Base-by-base conservation (phyloP, 345 rosid species). In the Aegle marmelos region DNA sequence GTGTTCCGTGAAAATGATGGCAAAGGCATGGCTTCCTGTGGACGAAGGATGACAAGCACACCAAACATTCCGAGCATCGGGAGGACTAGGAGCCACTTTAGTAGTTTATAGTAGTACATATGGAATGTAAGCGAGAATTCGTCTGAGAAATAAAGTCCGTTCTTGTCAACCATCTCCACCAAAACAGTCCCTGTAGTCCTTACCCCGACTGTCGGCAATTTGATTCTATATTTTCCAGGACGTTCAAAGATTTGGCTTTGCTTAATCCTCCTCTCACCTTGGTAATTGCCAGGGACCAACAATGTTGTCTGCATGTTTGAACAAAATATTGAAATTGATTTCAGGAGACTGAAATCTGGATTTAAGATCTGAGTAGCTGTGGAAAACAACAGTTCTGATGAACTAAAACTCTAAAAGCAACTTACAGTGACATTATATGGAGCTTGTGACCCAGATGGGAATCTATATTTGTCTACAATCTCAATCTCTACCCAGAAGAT, bases 11-110 rank as follows among this genome's bases (percentile, higher is more conserved):
- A 92, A 83, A 94, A 97, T 1, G 98, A 97, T 0, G 99, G 99
- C 80, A 94, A 86, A 17, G 99, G 99, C 86, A 84, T 66, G 30
- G 93, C 93, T 76, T 94, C 99, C 81, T 92, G 98, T 1, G 99
- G 98, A 28, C 94, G 91, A 73, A 97, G 90, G 84, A 97, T 88
- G 82, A 90, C 95, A 16, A 97, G 94, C 61, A 97, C 86, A 70
- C 88, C 90, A 60, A 97, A 92, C 99, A 97, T 93, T 24, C 96
- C 98, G 11, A 97, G 93, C 98, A 94, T 97, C 13, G 99, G 99
- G 66, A 94, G 90, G 74, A 97, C 94, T 19, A 97, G 92, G 54
- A 94, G 94, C 98, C 99, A 97, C 86, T 97, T 97, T 39, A 94
- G 94, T 65, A 97, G 90, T 86, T 89, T 97, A 80, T 97, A 93